Base-by-base conservation (phyloP, 192 early-diverging fungal species). In the Geranomyces variabilis region DNA sequence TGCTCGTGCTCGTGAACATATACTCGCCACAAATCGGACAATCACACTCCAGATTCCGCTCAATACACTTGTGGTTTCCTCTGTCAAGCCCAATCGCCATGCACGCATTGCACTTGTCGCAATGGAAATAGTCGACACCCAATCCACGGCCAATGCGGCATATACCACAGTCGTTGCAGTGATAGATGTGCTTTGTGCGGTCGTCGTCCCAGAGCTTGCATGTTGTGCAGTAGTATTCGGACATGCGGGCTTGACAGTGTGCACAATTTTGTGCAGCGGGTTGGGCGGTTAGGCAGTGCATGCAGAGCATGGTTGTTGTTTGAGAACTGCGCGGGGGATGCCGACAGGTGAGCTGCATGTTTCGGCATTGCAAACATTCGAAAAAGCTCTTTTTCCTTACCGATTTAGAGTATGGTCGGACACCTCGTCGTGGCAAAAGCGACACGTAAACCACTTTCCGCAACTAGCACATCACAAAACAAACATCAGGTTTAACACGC, bases 1-100 rank as follows among this genome's bases (percentile, higher is more conserved):
- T 86, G 8, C 87, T 84, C 1, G 90, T 90, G 1, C 92, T 94
- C 0, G 92, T 96, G 61, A 95, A 94, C 84, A 99, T 90, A 78
- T 90, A 91, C 73, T 99, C 96, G 28, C 94, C 94, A 79, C 97
- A 99, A 60, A 99, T 96, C 6, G 96, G 95, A 63, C 97, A 99
- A 73, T 97, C 92, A 49, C 88, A 86, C 69, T 96, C 94, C 47
- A 99, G 69, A 53, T 92, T 94, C 56, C 90, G 84, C 74, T 99
- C 97, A 59, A 93, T 94, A 66, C 97, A 99, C 57, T 90, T 86
- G 76, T 99, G 97, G 5, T 83, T 79, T n/a, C 63, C 43, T 21
- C 88, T 83, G 58, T 92, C 87, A 19, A 91, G 83, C n/a, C 74
- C 43, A 17, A 93, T 89, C 19, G 85, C 85, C 86, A 99, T 93